These are phyloP conservation scores for Schoenoplectus tabernaemontani DNA, from an alignment of 202 grass and related monocot genomes.

Conservation along the genomic window DNA sequence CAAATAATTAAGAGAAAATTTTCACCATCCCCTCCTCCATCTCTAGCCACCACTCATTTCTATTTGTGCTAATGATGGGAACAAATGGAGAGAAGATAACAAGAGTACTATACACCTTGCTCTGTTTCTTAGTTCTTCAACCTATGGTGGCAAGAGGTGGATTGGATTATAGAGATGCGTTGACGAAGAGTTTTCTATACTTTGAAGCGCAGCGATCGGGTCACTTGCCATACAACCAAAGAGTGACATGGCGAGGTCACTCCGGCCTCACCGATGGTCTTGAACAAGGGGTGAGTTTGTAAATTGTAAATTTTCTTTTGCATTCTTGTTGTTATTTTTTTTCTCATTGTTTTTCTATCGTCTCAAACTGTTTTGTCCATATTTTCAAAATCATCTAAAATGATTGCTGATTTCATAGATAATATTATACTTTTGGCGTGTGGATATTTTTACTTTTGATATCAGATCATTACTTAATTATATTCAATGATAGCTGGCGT, in stretches of 20 bases:
- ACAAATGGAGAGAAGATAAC: not conserved
- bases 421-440: not conserved
- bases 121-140: constrained; percentile 2
- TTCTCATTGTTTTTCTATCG: not conserved
- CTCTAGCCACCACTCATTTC: not conserved
- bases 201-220: constrained; percentile 92
- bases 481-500: not conserved
- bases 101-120: not conserved
- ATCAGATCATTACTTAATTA: not conserved
- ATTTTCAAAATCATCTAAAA: not conserved
- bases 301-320: not conserved
- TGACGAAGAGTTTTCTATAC: constrained; percentile 76
- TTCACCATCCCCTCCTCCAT: not conserved
- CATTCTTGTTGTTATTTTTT: not conserved
- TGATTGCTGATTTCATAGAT: not conserved
- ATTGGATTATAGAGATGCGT: constrained; percentile 59
- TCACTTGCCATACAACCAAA: constrained; percentile 83
- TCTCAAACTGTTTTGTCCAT: not conserved
- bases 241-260: constrained; percentile 64
- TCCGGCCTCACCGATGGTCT: constrained; percentile 89
- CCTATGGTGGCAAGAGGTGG: not conserved
- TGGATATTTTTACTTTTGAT: not conserved
- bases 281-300: constrained; percentile 53
- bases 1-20: not conserved
- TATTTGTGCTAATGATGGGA: not conserved